Base-by-base conservation (phyloP, 2,329 filamentous ascomycete species). In the Hypoxylon sp. region DNA sequence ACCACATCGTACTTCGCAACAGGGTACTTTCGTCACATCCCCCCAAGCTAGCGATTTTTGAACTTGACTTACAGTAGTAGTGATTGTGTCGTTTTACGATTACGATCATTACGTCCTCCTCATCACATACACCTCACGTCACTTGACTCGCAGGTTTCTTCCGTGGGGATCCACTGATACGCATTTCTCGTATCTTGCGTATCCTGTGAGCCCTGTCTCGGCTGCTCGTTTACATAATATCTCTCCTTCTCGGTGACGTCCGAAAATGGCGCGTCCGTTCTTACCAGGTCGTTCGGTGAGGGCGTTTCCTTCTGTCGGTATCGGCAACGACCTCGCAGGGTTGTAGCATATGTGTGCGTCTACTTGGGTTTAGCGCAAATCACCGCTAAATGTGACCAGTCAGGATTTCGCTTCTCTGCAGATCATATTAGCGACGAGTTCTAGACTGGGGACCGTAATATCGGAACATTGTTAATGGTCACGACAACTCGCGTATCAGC, bases 191-290 rank as follows among this genome's bases (percentile, higher is more conserved):
- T 7, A 43, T n/a, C 20, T 12, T 16, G 20, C 26, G n/a, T n/a
- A n/a, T n/a, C n/a, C n/a, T n/a, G n/a, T n/a, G n/a, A n/a, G n/a
- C n/a, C n/a, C n/a, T n/a, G n/a, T n/a, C n/a, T n/a, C n/a, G n/a
- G n/a, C n/a, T n/a, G n/a, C 29, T 23, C 12, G 25, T 42, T 31
- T 11, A 13, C 21, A 34, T 11, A 34, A 43, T n/a, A n/a, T n/a
- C n/a, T 34, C 29, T 3, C 7, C 4, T 23, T 19, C 20, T 17
- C 40, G 20, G 40, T 16, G 29, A 25, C 29, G 17, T n/a, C 40
- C 20, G 29, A 43, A 12, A 20, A 43, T 34, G 26, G 29, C 20
- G 20, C 12, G 13, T n/a, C 12, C 11, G 6, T 15, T 13, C 38
- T 42, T 12, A 29, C 26, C 12, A 21, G n/a, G 20, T 34, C 19